Evolutionary conservation across 768 basidiomycete genomes (phyloP), one percentile per base, ranked within the genome.

Genomic region (Leccinum variicolor): DNA sequence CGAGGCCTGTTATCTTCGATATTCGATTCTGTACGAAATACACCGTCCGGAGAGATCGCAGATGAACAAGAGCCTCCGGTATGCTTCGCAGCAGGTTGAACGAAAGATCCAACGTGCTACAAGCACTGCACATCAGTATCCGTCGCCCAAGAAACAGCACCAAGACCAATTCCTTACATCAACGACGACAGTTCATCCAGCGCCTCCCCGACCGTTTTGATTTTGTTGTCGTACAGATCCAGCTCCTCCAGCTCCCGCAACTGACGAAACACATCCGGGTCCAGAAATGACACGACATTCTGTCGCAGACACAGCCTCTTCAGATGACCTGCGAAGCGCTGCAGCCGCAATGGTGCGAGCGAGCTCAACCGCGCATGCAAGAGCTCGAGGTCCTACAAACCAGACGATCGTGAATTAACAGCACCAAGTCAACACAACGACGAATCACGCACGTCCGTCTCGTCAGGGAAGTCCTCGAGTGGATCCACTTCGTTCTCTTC

Each of bases 21-120:
- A 98, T 96, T 73, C 89, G 90, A 75, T 99, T 98, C 74, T 99
- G 97, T 5, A 99, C 92, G 65, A 99, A 92, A 74, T 95, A 99
- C 26, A 95, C 78, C 0, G 89, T 92, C 36, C 80, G 75, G 31
- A 99, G 78, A 4, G 83, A 80, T 4, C 73, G 75, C 3, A 96
- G 79, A 54, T 77, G 70, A 10, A 78, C 70, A 13, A 94, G 70
- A 7, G 79, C 74, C 45, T 87, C 84, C 1, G 92, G 89, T 41
- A 94, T 76, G 25, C 78, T 72, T 58, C 85, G 83, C 55, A 98
- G 74, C 26, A 96, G 80, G 75, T 99, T 99, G 81, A 97, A 99
- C 1, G 96, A 98, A 48, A 98, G 77, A 76, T 98, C 97, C 52
- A 99, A 77, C 10, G 83, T 78, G 31, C 95, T 98, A 60, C 8